These are phyloP conservation scores for Tetraselmis striata DNA, from an alignment of 139 green algal genomes.

Conservation along the genomic window DNA sequence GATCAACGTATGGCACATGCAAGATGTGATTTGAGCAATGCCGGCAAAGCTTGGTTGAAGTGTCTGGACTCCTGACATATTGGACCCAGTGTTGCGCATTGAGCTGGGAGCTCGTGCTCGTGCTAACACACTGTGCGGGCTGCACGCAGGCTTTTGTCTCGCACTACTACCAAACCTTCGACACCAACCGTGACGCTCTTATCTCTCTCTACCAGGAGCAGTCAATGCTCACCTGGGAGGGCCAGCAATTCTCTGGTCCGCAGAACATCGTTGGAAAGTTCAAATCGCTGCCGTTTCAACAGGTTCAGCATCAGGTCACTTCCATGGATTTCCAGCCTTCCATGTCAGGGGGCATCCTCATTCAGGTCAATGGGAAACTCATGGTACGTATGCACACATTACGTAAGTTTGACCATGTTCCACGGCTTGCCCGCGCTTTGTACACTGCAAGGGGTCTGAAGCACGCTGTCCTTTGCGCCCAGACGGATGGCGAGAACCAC, in stretches of 20 bases:
- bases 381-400: no score
- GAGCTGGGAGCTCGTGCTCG: no score
- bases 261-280: constrained; percentile 70
- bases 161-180: constrained; percentile 95
- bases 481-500: constrained; percentile 74
- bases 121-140: no score
- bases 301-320: constrained; percentile 59
- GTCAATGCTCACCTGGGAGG: constrained; percentile 73
- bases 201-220: constrained; percentile 67
- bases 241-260: constrained; percentile 63
- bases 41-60: no score
- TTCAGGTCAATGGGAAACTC: constrained; percentile 83
- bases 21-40: no score
- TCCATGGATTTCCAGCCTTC: constrained; percentile 82
- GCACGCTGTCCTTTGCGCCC: no score
- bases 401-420: no score
- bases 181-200: constrained; percentile 65
- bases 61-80: no score
- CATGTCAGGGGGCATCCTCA: constrained; percentile 65
- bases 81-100: no score
- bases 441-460: no score
- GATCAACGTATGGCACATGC: no score
- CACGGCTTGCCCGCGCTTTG: no score
- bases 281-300: constrained; percentile 66
- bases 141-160: constrained; percentile 79